Evolutionary conservation across 1,284 basidiomycete genomes (phyloP).

Genomic region (Tilletia setariae): DNA sequence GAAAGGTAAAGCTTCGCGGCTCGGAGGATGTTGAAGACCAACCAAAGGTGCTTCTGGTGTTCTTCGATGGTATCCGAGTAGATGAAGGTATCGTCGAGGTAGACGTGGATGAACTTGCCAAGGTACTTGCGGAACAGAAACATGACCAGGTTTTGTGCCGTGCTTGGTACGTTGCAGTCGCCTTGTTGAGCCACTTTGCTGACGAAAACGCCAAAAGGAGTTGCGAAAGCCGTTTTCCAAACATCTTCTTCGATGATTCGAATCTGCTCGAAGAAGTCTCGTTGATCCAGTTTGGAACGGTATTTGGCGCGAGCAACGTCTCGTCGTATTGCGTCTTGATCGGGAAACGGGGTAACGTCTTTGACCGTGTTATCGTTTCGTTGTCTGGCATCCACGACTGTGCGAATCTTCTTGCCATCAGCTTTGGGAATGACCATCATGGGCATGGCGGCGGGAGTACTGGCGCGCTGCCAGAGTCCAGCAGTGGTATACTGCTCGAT

Average conservation of each 20-base stretch:
- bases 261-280: slow-evolving; percentile 54
- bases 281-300: slow-evolving; percentile 55
- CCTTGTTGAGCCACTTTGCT: slow-evolving; percentile 54
- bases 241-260: slow-evolving; percentile 54
- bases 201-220: slow-evolving; percentile 15
- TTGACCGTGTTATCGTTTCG: slow-evolving; percentile 58
- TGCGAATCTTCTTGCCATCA: slow-evolving; percentile 54
- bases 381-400: slow-evolving; percentile 58
- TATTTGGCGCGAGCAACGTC: slow-evolving; percentile 43
- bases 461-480: background rate
- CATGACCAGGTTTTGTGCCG: slow-evolving; percentile 55
- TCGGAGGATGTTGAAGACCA: background rate
- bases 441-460: slow-evolving; percentile 7
- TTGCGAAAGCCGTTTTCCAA: slow-evolving; percentile 49
- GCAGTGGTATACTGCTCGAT: background rate
- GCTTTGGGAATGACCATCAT: slow-evolving; percentile 58
- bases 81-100: slow-evolving; percentile 56
- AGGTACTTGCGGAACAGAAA: slow-evolving; percentile 51
- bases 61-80: slow-evolving; percentile 48
- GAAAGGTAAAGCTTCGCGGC: background rate
- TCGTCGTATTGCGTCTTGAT: slow-evolving; percentile 56
- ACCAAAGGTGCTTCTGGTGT: slow-evolving; percentile 47
- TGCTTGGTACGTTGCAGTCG: slow-evolving; percentile 53
- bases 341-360: slow-evolving; percentile 55
- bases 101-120: slow-evolving; percentile 48